Evolutionary conservation across 306 rosid species (phyloP), one percentile per base, ranked within the genome.

Genomic region (Mimosa pudica): DNA sequence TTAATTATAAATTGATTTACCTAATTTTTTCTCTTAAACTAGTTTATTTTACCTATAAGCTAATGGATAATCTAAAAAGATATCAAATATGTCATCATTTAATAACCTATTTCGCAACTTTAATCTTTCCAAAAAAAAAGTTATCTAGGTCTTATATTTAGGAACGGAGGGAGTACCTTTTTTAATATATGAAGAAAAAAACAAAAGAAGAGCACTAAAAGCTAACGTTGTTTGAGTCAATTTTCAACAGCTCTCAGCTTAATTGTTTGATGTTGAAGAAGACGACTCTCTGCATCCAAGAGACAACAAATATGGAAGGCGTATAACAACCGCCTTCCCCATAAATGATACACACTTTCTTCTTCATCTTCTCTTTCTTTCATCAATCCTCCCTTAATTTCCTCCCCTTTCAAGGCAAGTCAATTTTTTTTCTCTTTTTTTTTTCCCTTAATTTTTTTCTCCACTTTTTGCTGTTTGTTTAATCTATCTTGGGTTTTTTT

Each of bases 361-460:
- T 77, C 74, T 51, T 69, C 48, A 32, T 36, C 20, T 45, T 45
- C 82, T 13, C 65, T 77, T 68, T 46, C 70, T 74, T 49, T 18
- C n/a, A 33, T 49, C 20, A n/a, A 33, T 79, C 73, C 72, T 82
- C 68, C 81, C 73, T 8, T 4, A 17, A 62, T 60, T 65, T 72
- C 73, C 62, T 76, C 79, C 80, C 75, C 81, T 73, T 80, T 78
- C 7, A 57, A 84, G 94, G 89, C 36, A 51, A 79, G 88, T 76
- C 20, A 70, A 77, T 61, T 61, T 61, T 61, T 30, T 11, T 77
- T 5, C 42, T 38, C 30, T 61, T 30, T 11, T 77, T 5, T 5
- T 38, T n/a, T 55, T 55, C 61, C 52, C 64, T 77, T 38, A 30
- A 65, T 64, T 67, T 54, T 64, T 67, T 54, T 75, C 42, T 79